Evolutionary conservation across 139 green algal species (phyloP).

Genomic region (Coelastrella sp.): DNA sequence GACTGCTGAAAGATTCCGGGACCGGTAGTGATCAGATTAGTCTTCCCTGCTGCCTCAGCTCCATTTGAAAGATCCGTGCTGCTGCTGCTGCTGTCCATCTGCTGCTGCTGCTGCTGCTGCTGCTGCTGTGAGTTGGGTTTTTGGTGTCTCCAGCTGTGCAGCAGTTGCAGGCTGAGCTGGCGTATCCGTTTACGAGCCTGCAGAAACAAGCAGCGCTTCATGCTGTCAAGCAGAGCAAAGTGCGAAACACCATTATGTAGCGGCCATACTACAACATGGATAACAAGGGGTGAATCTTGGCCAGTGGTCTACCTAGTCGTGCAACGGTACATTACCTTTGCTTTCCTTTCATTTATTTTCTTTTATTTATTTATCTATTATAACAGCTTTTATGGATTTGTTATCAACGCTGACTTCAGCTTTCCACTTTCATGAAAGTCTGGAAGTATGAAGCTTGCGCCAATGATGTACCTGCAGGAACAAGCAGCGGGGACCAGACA

Average conservation of each 20-base stretch:
- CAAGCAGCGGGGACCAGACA: too few species aligned
- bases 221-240: not conserved
- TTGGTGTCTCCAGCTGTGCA: not conserved
- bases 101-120: constrained; percentile 24
- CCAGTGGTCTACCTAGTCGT: too few species aligned
- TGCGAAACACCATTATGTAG: not conserved
- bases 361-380: too few species aligned
- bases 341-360: too few species aligned
- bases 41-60: not conserved
- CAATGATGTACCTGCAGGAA: too few species aligned
- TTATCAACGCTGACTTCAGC: too few species aligned
- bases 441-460: too few species aligned
- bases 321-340: too few species aligned
- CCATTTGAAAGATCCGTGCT: not conserved
- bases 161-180: constrained; percentile 6
- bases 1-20: not conserved
- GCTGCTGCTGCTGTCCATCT: not conserved
- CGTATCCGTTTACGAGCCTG: constrained; percentile 14
- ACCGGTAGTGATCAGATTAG: not conserved
- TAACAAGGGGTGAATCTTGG: too few species aligned
- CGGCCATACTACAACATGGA: too few species aligned
- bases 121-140: constrained; percentile 21
- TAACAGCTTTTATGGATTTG: too few species aligned
- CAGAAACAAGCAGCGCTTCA: not conserved
- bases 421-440: too few species aligned